These are phyloP conservation scores for Moringa oleifera DNA, from an alignment of 345 rosid genomes.

Conservation along the genomic window DNA sequence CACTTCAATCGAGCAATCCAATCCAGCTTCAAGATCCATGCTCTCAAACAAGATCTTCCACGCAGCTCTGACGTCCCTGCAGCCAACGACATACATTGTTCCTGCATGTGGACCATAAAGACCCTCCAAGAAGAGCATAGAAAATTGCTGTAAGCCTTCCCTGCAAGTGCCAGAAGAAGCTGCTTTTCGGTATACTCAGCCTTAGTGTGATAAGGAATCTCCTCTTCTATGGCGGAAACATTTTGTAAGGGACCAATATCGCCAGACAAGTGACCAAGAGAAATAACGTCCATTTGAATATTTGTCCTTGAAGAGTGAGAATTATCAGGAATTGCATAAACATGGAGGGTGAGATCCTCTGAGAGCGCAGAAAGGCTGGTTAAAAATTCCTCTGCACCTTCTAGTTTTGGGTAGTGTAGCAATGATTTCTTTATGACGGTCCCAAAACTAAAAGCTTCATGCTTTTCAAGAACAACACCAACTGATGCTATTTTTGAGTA, in stretches of 20 bases:
- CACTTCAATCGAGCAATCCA: constrained; percentile 66
- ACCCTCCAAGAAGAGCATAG: constrained; percentile 70
- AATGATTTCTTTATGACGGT: constrained; percentile 70
- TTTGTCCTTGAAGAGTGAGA: constrained; percentile 19
- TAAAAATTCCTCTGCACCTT: constrained; percentile 45
- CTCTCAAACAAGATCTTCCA: constrained; percentile 66
- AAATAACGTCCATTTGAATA: constrained; percentile 54
- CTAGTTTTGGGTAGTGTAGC: constrained; percentile 62
- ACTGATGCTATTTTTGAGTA: constrained; percentile 64
- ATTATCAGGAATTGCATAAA: constrained; percentile 44
- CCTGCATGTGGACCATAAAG: constrained; percentile 70
- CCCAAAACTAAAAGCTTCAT: constrained; percentile 61
- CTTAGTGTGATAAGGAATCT: constrained; percentile 43
- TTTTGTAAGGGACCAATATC: constrained; percentile 47
- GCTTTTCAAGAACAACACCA: constrained; percentile 51
- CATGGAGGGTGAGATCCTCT: constrained; percentile 70
- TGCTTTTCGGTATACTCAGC: constrained; percentile 68
- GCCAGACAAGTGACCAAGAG: constrained; percentile 67
- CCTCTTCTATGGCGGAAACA: constrained; percentile 23
- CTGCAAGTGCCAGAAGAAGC: constrained; percentile 49
- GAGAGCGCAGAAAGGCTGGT: constrained; percentile 61
- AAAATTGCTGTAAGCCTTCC: constrained; percentile 45
- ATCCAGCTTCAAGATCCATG: constrained; percentile 78
- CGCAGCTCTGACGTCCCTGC: constrained; percentile 82
- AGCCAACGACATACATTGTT: constrained; percentile 79